A percentile compares a stretch with the other conserved stretches of the same genome.
Evolutionary conservation across 768 basidiomycete species (phyloP).

Genomic region (Galerina marginata): DNA sequence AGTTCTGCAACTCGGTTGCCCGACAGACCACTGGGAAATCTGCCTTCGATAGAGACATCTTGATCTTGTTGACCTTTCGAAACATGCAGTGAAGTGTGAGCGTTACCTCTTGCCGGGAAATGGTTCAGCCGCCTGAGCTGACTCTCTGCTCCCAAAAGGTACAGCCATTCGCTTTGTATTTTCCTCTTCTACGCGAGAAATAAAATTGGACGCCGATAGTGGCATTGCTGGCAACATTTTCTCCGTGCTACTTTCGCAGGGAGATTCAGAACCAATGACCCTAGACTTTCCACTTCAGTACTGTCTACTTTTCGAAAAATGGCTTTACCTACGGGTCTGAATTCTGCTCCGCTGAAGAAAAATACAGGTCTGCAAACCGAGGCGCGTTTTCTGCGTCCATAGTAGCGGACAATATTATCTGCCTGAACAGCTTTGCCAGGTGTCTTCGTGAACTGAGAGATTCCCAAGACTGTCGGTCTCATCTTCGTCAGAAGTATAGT

Average conservation of each 20-base stretch:
- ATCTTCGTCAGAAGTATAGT: not conserved
- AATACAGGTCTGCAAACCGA: slow-evolving; percentile 47
- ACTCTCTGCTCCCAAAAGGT: not conserved
- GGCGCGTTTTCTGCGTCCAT: slow-evolving; percentile 31
- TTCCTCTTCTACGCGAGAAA: slow-evolving; percentile 49
- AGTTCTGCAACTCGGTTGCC: no score
- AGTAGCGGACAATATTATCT: slow-evolving; percentile 35
- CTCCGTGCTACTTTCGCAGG: no score
- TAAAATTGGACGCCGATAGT: slow-evolving; percentile 43
- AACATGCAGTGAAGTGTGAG: no score
- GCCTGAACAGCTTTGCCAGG: slow-evolving; percentile 42
- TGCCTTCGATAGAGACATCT: no score
- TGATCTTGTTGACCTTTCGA: no score
- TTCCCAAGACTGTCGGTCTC: slow-evolving; percentile 18
- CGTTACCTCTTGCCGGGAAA: not conserved
- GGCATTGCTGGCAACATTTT: not conserved
- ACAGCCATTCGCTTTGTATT: slow-evolving; percentile 23
- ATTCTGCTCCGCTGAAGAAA: slow-evolving; percentile 32
- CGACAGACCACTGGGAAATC: no score
- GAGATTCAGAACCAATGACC: not conserved
- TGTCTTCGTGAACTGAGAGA: slow-evolving; percentile 35
- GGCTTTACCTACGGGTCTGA: slow-evolving; percentile 1
- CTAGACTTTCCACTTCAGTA: not conserved
- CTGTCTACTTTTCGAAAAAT: not conserved
- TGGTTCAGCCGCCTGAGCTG: no score